A percentile compares a stretch with the other conserved stretches of the same genome.
Conservation (phyloP, 2,329 filamentous ascomycete genomes). For the Cyclaneusma minus region DNA sequence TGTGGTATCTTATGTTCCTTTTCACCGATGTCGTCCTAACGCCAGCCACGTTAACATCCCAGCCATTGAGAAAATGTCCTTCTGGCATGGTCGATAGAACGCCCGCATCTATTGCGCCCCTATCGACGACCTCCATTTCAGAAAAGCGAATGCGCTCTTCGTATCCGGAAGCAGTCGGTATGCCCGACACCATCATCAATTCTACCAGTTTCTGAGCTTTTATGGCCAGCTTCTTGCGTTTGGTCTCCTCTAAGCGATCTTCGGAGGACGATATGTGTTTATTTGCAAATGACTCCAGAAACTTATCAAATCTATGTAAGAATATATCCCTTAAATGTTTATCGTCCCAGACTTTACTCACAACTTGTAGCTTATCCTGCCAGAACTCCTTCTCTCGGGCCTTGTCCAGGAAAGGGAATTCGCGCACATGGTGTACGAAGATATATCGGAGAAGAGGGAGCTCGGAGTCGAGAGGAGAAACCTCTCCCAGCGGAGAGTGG, state of each 20-base stretch:
- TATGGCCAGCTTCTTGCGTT: conserved; percentile 75
- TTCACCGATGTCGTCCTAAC: conserved; percentile 70
- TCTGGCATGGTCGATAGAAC: conserved; percentile 77
- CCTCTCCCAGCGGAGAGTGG: conserved; percentile 79
- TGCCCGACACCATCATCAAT: conserved; percentile 98
- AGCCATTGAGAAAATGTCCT: conserved; percentile 83
- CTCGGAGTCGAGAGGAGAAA: conserved; percentile 85
- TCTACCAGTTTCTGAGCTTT: conserved; percentile 95
- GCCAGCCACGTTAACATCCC: conserved; percentile 91
- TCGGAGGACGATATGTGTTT: conserved; percentile 97
- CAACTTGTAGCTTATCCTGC: conserved; percentile 93
- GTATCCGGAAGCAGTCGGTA: conserved; percentile 90
- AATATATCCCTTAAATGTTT: conserved; percentile 1
- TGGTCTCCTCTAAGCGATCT: conserved; percentile 90
- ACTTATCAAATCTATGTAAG: conserved; percentile 35
- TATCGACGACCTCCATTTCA: conserved; percentile 91
- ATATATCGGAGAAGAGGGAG: conserved; percentile 89
- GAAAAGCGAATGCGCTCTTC: conserved; percentile 95
- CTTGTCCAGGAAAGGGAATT: conserved; percentile 95
- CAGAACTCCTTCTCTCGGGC: conserved; percentile 98
- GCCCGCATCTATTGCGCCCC: conserved; percentile 81
- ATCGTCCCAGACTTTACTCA: conserved; percentile 30
- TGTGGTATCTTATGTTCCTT: conserved; percentile 76
- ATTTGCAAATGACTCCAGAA: conserved; percentile 90
- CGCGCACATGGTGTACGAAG: conserved; percentile 93